Conservation (phyloP, 495 filamentous ascomycete genomes). For the Aspergillus bertholletiae region DNA sequence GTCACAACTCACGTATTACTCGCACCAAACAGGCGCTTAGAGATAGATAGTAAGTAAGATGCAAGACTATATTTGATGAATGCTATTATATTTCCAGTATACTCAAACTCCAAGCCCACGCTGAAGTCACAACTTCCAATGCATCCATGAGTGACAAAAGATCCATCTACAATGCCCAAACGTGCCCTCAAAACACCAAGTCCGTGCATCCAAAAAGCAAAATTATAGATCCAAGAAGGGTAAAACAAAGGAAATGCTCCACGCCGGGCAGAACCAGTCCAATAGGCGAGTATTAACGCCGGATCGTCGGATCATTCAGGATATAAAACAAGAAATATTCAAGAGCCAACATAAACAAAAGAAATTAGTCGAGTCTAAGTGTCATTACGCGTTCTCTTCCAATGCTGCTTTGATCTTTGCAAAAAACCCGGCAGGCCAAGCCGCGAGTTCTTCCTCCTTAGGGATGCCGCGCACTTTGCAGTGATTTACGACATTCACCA, state of each 20-base stretch:
- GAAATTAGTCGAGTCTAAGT: conserved; percentile 15
- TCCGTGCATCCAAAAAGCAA: conserved; percentile 7
- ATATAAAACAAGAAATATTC: conserved; percentile 11
- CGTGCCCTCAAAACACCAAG: conserved; percentile 13
- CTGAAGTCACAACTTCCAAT: conserved; percentile 6
- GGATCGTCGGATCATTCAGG: conserved; percentile 16
- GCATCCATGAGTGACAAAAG: conserved; percentile 5
- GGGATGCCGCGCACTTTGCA: conserved; percentile 65
- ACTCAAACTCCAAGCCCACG: conserved; percentile 13
- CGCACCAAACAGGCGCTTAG: too few relatives aligned
- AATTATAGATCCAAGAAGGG: conserved; percentile 12
- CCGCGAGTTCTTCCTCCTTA: conserved; percentile 63
- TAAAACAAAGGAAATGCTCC: conserved; percentile 6
- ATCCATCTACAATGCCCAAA: conserved; percentile 14
- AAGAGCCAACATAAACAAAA: conserved; percentile 5
- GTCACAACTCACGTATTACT: too few relatives aligned
- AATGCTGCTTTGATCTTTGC: conserved; percentile 59
- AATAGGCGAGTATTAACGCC: conserved; percentile 9
- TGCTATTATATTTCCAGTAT: conserved; percentile 16
- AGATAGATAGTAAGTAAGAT: too few relatives aligned
- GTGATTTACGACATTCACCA: conserved; percentile 72
- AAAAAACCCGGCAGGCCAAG: conserved; percentile 68
- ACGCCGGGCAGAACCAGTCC: conserved; percentile 1
- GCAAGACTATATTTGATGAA: conserved; percentile 1
- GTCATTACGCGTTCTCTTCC: conserved; percentile 46